Evolutionary conservation across 352 stramenopile species (phyloP).

Genomic region (Saprolegnia parasitica): DNA sequence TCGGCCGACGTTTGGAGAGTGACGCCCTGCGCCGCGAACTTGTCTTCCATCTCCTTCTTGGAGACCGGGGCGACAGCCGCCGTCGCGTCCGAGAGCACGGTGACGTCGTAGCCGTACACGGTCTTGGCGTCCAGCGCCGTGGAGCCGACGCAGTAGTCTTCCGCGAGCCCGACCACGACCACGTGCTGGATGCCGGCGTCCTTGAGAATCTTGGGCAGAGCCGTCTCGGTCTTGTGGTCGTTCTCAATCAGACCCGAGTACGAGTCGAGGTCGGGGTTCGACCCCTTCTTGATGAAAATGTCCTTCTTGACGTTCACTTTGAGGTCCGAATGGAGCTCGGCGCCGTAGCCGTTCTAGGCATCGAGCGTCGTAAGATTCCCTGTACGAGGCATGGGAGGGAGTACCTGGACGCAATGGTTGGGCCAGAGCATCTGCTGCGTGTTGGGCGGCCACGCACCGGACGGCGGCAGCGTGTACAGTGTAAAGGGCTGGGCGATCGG

Average conservation of each 20-base stretch:
- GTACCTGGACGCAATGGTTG: conserved; percentile 33
- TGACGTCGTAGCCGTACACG: conserved; percentile 1
- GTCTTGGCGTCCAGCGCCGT: conserved; percentile 18
- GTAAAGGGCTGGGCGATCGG: conserved; percentile 8
- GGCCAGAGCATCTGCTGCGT: conserved; percentile 32
- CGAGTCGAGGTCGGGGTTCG: conserved; percentile 16
- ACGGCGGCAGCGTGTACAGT: conserved; percentile 10
- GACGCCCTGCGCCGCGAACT: background rate
- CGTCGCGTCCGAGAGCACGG: background rate
- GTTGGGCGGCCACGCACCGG: background rate
- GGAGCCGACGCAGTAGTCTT: conserved; percentile 28
- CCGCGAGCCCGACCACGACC: conserved; percentile 23
- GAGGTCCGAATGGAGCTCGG: background rate
- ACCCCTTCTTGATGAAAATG: conserved; percentile 24
- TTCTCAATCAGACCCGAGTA: conserved; percentile 25
- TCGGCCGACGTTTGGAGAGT: background rate
- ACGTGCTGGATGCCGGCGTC: conserved; percentile 5
- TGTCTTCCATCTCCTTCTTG: background rate
- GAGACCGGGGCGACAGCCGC: background rate
- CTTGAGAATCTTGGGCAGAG: conserved; percentile 1
- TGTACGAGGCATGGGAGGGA: conserved; percentile 34
- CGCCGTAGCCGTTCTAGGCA: background rate
- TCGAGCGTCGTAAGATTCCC: background rate
- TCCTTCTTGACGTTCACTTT: background rate
- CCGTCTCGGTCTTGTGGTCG: conserved; percentile 21